Evolutionary conservation across 495 filamentous ascomycete species (phyloP), one percentile per base, ranked within the genome.

Genomic region (Cairneyella variabilis): DNA sequence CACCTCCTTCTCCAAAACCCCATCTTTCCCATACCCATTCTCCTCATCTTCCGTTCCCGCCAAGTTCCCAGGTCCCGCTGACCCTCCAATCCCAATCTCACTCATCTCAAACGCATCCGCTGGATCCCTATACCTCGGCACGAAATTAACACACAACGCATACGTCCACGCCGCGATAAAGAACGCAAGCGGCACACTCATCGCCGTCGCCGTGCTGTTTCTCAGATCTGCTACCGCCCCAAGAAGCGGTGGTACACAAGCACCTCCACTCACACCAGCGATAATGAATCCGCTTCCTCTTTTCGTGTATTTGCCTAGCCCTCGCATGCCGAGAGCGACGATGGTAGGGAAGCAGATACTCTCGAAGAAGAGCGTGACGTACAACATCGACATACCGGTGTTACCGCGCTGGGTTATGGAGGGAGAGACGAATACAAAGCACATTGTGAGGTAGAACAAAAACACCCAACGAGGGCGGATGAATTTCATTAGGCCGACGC

Each of bases 331-430:
- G 25, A 85, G 69, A 0, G 80, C 78, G 49, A 84, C 74, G 55
- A 85, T 83, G 4, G 82, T 83, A 1, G 82, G 82, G 67, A 83
- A 83, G 43, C 77, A 79, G 52, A 82, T 74, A 3, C 74, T 77
- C 63, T 84, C 78, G 59, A 83, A 84, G 69, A 84, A 84, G 11
- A 83, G 72, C 11, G 73, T 74, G 39, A 78, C 28, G 56, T 73
- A 80, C 9, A 84, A 66, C 71, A 79, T 77, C 57, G 71, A 72
- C 45, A 84, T 55, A 20, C 79, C 81, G 3, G 68, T 63, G 42
- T 79, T 66, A 1, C 68, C 69, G 3, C 55, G 53, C 6, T 62
- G 56, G 10, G 66, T 67, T 20, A 71, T 65, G 20, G 47, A 44
- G 3, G 66, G 52, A 11, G 61, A 49, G 21, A 59, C 58, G 62